Conservation (phyloP, 495 filamentous ascomycete species). For the Aspergillus cristatus region DNA sequence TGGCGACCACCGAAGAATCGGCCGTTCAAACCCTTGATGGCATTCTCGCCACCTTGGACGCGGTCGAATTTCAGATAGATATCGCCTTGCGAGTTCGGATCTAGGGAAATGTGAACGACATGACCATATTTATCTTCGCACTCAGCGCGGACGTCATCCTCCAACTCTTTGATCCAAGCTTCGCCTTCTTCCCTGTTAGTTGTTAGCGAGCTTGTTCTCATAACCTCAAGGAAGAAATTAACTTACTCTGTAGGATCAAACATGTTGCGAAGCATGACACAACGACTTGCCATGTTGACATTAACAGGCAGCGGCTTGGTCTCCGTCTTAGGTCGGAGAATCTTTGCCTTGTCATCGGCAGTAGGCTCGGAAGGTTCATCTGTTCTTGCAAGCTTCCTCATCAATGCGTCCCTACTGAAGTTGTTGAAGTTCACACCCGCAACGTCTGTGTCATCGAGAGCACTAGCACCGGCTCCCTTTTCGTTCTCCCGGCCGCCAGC, state of each 20-base stretch:
- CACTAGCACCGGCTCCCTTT: conserved; percentile 84
- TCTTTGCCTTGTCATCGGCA: conserved; percentile 56
- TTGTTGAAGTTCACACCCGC: conserved; percentile 99
- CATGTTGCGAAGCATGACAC: conserved; percentile 91
- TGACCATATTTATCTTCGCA: conserved; percentile 95
- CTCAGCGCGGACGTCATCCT: conserved; percentile 88
- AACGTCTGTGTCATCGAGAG: conserved; percentile 96
- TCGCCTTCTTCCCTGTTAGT: conserved; percentile 70
- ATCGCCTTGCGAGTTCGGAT: conserved; percentile 88
- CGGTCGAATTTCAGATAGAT: conserved; percentile 98
- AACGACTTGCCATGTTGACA: conserved; percentile 88
- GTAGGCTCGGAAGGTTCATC: conserved; percentile 65
- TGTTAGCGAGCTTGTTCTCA: conserved; percentile 34
- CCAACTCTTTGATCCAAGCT: conserved; percentile 83
- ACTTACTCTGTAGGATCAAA: conserved; percentile 88
- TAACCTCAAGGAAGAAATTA: not conserved
- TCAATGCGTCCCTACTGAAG: conserved; percentile 92
- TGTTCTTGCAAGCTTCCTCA: conserved; percentile 94
- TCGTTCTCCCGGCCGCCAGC: conserved; percentile 85
- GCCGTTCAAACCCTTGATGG: conserved; percentile 94
- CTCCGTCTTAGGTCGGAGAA: conserved; percentile 72
- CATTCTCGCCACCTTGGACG: conserved; percentile 89
- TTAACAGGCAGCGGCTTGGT: conserved; percentile 72
- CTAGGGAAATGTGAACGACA: conserved; percentile 94
- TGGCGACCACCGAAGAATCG: conserved; percentile 85